Percentiles rank a stretch among this genome's conserved stretches.
These are phyloP conservation scores for Sideroxylon spinosum DNA, from an alignment of 179 eudicot genomes.

Conservation along the genomic window DNA sequence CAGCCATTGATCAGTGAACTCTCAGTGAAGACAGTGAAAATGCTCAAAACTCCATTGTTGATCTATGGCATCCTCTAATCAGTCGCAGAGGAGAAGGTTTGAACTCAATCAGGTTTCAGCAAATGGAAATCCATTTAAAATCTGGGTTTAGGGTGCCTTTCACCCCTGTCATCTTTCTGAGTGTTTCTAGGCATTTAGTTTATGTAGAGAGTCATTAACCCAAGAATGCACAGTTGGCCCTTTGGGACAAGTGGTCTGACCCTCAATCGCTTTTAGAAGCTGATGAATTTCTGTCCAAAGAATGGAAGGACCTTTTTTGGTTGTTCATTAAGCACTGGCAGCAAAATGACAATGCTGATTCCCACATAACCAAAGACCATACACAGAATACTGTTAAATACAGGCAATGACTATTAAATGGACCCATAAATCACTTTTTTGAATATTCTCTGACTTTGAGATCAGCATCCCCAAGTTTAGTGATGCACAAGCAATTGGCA, in stretches of 20 bases:
- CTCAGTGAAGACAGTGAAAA: not conserved
- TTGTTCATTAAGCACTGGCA: conserved; percentile 79
- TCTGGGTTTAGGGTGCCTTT: conserved; percentile 39
- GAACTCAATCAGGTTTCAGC: conserved; percentile 13
- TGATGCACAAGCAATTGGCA: conserved; percentile 80
- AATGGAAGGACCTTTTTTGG: conserved; percentile 84
- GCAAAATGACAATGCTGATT: conserved; percentile 37
- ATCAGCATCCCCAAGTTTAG: conserved; percentile 90
- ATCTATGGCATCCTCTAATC: conserved; percentile 23
- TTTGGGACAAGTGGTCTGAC: conserved; percentile 84
- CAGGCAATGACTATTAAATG: conserved; percentile 66
- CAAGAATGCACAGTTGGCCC: conserved; percentile 86
- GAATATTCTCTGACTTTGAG: conserved; percentile 86
- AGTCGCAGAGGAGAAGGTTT: not conserved
- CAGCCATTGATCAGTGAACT: not conserved
- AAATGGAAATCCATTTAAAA: conserved; percentile 50
- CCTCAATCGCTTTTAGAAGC: conserved; percentile 86
- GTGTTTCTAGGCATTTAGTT: conserved; percentile 36
- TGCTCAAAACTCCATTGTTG: not conserved
- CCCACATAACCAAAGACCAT: conserved; percentile 66
- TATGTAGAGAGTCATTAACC: conserved; percentile 56
- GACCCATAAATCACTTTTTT: conserved; percentile 61
- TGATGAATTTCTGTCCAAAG: conserved; percentile 82
- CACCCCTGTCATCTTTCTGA: conserved; percentile 23
- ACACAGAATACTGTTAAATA: conserved; percentile 48